Base-by-base conservation (phyloP, 176 grass and related monocot species). In the Phyllostachys edulis region DNA sequence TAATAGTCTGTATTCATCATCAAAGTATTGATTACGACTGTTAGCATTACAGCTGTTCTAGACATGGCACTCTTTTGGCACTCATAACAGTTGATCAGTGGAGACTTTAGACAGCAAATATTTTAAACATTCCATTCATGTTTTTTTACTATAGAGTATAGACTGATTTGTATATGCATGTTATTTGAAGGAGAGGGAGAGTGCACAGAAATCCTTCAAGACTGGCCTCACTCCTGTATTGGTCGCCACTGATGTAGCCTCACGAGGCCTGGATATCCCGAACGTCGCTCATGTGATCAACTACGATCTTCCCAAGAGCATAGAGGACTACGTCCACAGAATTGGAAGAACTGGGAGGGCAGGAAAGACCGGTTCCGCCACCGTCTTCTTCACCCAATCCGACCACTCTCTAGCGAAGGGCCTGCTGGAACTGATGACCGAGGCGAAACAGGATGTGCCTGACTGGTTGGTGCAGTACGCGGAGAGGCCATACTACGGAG, bases 341-440 rank as follows among this genome's bases (percentile, higher is more conserved):
- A 97, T 94, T 26, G 89, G 95, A 49, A 92, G 95, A 80, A 97
- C 92, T 17, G 94, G 94, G n/a, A 78, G 94, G 71, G 93, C 93
- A 7, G 95, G 95, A 13, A 97, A 94, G 82, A 70, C 90, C 3
- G 95, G 95, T 24, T 40, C 47, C 0, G 92, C 95, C 71, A 97
- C 95, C 0, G 95, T 90, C 23, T 94, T 97, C 71, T 97, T 97
- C 57, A 81, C 82, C 0, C 84, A 90, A 44, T 63, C 56, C 1
- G 88, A 97, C 47, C 89, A 86, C 23, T 46, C 82, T 13, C 57
- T 93, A 18, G 90, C 95, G 0, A 94, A 94, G 36, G 84, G 78
- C 27, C 55, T 97, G 52, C 61, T 84, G 72, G 89, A 86, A 16
- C 75, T 92, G 63, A 90, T 97, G 92, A 80, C 84, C 0, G 92